Base-by-base conservation (phyloP, 2,329 filamentous ascomycete genomes). In the Tympanopsis confertula region DNA sequence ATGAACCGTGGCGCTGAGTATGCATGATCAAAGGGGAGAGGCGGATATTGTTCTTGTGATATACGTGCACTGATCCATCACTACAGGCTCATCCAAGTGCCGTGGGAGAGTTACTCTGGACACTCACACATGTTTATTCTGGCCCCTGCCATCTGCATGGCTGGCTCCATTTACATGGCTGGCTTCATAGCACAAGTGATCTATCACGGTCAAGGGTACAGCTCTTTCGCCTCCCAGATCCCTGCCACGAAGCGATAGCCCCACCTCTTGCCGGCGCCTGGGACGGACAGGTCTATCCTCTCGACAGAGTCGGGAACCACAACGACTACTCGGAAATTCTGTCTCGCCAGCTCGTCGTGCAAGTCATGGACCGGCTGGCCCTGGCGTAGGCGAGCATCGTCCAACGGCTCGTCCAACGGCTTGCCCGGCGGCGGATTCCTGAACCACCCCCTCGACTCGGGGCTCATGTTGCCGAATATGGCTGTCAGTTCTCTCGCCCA, bases 401-500 rank as follows among this genome's bases (percentile, higher is more conserved):
- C 54, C 66, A 51, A 41, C 55, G 68, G 49, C 51, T 74, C 45
- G 45, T 70, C 58, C 48, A 82, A 53, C 36, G 77, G 68, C 43
- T 66, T 64, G 0, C 84, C 84, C 0, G 83, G 81, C 4, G 72
- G 65, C 52, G 91, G 71, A 53, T 82, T 77, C 58, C 76, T 79
- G 56, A 87, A 88, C 5, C 74, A 71, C 7, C 82, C 82, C 54
- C 88, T 71, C 78, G 94, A 86, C 1, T 67, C 63, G 5, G 89
- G 89, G 46, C 74, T 81, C 48, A 91, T 61, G 56, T 95, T 95
- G 15, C 86, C 89, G 71, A 95, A 96, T 55, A 91, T 85, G 36
- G 75, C 84, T 37, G 84, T 87, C 26, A 95, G 58, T 60, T 94
- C 87, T 44, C 67, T 80, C 35, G 63, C 62, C 81, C 86, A 95